Evolutionary conservation across 495 filamentous ascomycete species (phyloP), one percentile per base, ranked within the genome.

Genomic region (Achaetomiella virescens): DNA sequence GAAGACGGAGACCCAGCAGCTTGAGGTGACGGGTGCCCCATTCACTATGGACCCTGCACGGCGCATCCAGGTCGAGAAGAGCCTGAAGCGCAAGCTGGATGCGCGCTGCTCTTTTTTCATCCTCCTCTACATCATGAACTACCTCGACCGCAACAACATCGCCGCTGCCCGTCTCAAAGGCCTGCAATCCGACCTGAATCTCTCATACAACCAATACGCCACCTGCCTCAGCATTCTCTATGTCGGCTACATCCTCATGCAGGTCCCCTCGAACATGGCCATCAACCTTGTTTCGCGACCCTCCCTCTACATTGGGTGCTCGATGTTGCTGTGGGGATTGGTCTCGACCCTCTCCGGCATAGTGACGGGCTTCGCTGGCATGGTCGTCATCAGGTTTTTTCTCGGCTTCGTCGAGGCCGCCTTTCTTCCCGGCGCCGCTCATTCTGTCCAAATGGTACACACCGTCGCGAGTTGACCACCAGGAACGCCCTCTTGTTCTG

Each of bases 81-180:
- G 63, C 4, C 50, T 75, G 48, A 68, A 68, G 60, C 69, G 70
- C 55, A 75, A 75, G 52, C 70, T 75, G n/a, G 72, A 75, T 52
- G 49, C 60, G 43, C 70, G 72, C 37, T 75, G 72, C 59, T 62
- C 62, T 36, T 54, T 72, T 18, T 75, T 79, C 50, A 67, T 78
- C 31, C 52, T 78, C 45, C 76, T 78, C 52, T 90, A 90, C 65
- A 87, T 90, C 64, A 75, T 90, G 66, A 90, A 90, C 64, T 91
- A 90, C 66, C 71, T 91, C 43, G 88, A 90, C 67, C 75, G 88
- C 20, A 76, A 78, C 60, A 78, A 77, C 62, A 76, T 79, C 42
- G 74, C 72, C 12, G 67, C 70, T 0, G 76, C 76, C 7, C 72
- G 77, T 7, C 59, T 81, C 17, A 77, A 75, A 38, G 74, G 72